These are phyloP conservation scores for Xerocomellus amylosporus DNA, from an alignment of 768 basidiomycete genomes.

Conservation along the genomic window DNA sequence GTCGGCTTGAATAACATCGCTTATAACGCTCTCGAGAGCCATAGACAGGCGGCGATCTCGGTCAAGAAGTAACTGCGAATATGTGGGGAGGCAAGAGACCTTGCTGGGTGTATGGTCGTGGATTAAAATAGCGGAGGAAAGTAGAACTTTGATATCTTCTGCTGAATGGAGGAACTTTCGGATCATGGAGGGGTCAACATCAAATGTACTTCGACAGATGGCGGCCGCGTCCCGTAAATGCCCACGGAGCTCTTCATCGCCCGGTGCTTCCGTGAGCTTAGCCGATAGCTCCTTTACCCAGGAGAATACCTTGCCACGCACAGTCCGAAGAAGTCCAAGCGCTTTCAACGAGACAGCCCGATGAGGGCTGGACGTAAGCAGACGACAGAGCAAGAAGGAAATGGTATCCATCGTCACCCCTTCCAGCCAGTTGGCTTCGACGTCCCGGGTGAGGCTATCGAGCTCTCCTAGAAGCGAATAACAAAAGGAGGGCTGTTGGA, in stretches of 20 bases:
- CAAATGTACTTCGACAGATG: conserved; percentile 36
- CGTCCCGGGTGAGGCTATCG: conserved; percentile 30
- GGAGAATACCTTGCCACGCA: conserved; percentile 30
- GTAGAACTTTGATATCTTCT: conserved; percentile 19
- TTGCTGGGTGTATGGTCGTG: conserved; percentile 23
- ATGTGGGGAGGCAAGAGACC: background rate
- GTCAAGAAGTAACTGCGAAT: conserved; percentile 23
- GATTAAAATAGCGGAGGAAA: conserved; percentile 25
- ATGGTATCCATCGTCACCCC: conserved; percentile 32
- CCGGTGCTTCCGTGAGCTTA: conserved; percentile 17
- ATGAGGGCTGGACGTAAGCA: conserved; percentile 30
- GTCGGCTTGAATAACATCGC: background rate
- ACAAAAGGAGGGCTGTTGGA: conserved; percentile 34
- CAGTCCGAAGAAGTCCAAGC: conserved; percentile 29
- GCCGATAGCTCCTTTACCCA: conserved; percentile 38
- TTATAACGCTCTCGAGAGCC: conserved; percentile 16
- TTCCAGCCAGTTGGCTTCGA: conserved; percentile 44
- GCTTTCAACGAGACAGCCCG: conserved; percentile 13
- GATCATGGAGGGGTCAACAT: conserved; percentile 19
- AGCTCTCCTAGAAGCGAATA: conserved; percentile 36
- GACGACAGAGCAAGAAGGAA: conserved; percentile 34
- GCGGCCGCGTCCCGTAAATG: conserved; percentile 37
- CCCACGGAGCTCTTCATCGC: conserved; percentile 16
- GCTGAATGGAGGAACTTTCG: conserved; percentile 11
- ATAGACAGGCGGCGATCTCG: conserved; percentile 33